Percentiles rank a stretch among this genome's conserved stretches.
Evolutionary conservation across 1,284 basidiomycete species (phyloP).

Genomic region (Rhodotorula sp.): DNA sequence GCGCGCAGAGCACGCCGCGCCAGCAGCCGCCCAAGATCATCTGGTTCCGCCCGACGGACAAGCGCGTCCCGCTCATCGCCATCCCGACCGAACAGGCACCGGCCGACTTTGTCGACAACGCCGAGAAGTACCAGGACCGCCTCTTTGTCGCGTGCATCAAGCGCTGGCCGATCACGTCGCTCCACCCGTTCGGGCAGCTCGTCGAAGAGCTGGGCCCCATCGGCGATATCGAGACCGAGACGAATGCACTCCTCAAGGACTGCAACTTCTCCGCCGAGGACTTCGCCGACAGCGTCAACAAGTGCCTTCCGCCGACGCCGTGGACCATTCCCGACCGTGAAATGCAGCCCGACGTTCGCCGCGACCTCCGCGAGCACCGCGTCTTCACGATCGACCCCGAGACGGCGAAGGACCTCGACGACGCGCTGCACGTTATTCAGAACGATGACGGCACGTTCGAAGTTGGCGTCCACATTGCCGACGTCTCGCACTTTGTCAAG

Average conservation of each 20-base stretch:
- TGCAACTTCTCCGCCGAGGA: conserved; percentile 64
- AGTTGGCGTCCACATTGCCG: conserved; percentile 91
- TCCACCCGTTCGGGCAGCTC: conserved; percentile 97
- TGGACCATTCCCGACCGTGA: conserved; percentile 88
- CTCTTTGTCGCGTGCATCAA: conserved; percentile 99
- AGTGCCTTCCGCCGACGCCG: conserved; percentile 90
- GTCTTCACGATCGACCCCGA: conserved; percentile 93
- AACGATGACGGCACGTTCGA: conserved; percentile 90
- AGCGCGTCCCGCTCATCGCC: conserved; percentile 96
- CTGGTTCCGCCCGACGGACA: conserved; percentile 99
- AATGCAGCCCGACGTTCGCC: conserved; percentile 56
- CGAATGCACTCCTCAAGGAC: conserved; percentile 93
- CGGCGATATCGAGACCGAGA: conserved; percentile 96
- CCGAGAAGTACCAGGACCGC: conserved; percentile 84
- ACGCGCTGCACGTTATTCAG: conserved; percentile 82
- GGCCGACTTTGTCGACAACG: conserved; percentile 90
- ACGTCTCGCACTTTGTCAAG: conserved; percentile 83
- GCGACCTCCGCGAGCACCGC: conserved; percentile 79
- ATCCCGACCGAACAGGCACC: conserved; percentile 98
- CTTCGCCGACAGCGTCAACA: conserved; percentile 70
- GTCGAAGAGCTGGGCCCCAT: conserved; percentile 99
- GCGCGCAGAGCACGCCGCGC: conserved; percentile 51
- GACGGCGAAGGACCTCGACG: conserved; percentile 88
- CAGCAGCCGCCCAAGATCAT: conserved; percentile 92
- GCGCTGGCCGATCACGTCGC: conserved; percentile 71